A percentile compares a stretch with the other conserved stretches of the same genome.
These are phyloP conservation scores for Xylaria sp. DNA, from an alignment of 2,329 filamentous ascomycete genomes.

Conservation along the genomic window DNA sequence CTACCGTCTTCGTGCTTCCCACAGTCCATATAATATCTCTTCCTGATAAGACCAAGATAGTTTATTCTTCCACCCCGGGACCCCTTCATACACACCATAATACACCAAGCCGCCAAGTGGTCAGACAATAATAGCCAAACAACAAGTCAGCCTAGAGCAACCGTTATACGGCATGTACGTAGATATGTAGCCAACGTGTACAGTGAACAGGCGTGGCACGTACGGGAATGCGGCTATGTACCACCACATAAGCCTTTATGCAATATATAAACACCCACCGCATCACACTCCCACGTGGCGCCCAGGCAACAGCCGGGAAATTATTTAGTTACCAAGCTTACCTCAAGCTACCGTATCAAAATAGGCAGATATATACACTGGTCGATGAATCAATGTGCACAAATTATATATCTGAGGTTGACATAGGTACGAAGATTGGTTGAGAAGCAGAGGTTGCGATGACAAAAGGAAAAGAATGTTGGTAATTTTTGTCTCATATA, in stretches of 20 bases:
- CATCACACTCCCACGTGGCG: conserved; percentile 1
- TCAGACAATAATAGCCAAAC: background rate
- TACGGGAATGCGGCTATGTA: background rate
- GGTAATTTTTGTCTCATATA: conserved; percentile 18
- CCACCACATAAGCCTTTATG: background rate
- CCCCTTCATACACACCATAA: background rate
- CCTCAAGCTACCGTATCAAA: background rate
- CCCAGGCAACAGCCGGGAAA: background rate
- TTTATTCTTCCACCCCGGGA: too few relatives aligned
- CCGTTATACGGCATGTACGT: background rate
- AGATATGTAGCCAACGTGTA: background rate
- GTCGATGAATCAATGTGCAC: background rate
- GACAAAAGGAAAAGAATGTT: conserved; percentile 14
- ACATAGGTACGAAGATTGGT: background rate
- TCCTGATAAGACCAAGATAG: too few relatives aligned
- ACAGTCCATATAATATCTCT: too few relatives aligned
- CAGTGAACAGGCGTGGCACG: background rate
- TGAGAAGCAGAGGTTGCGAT: background rate
- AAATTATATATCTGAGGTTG: background rate
- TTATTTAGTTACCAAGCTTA: background rate
- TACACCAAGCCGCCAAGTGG: background rate
- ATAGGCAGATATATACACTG: too few relatives aligned
- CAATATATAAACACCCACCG: background rate
- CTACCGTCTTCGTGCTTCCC: too few relatives aligned
- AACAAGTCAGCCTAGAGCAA: background rate